Evolutionary conservation across 768 basidiomycete genomes (phyloP).

Genomic region (Amanita phalloides): DNA sequence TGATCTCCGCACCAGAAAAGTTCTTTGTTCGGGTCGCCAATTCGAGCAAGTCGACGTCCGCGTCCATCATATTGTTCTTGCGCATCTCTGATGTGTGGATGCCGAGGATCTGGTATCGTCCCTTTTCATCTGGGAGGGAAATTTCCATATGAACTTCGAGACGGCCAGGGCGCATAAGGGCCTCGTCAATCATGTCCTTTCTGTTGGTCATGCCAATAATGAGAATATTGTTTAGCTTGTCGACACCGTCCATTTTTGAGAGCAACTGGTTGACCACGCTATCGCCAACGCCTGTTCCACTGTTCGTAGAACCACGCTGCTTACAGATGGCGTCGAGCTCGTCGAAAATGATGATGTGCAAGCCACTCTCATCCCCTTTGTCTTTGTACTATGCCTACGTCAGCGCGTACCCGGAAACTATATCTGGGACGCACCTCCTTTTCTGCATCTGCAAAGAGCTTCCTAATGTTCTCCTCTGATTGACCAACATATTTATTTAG

Average conservation of each 20-base stretch:
- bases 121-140: constrained; percentile 88
- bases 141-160: constrained; percentile 99
- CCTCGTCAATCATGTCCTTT: constrained; percentile 97
- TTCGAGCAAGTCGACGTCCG: constrained; percentile 73
- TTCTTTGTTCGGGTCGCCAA: constrained; percentile 86
- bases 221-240: constrained; percentile 96
- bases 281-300: constrained; percentile 96
- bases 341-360: constrained; percentile 99
- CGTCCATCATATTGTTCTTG: constrained; percentile 79
- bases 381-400: constrained; percentile 68
- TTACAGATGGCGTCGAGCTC: constrained; percentile 98
- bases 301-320: constrained; percentile 88
- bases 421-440: constrained; percentile 54
- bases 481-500: constrained; percentile 96
- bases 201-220: constrained; percentile 99
- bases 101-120: constrained; percentile 85
- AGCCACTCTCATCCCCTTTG: constrained; percentile 91
- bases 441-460: constrained; percentile 97
- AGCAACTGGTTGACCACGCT: constrained; percentile 97
- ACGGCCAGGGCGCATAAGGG: constrained; percentile 92
- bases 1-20: constrained; percentile 95
- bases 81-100: constrained; percentile 97
- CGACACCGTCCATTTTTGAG: constrained; percentile 99
- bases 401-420: background rate
- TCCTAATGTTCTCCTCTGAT: constrained; percentile 95